Conservation (phyloP, 805 yeast species). For the Ogataea parapolymorpha region DNA sequence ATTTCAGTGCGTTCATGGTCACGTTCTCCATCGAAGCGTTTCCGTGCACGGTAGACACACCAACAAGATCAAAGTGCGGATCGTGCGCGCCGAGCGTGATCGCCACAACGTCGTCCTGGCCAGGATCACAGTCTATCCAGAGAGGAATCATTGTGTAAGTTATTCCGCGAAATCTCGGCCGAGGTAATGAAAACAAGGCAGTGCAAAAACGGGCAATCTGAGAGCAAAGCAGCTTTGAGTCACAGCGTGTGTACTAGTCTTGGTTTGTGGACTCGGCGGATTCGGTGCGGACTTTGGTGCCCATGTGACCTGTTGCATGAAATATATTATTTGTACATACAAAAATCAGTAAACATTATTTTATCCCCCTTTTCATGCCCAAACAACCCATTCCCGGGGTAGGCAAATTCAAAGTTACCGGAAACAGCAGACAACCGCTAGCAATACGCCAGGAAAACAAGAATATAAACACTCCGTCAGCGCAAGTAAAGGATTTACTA, state of each 20-base stretch:
- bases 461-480: no score
- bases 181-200: background rate
- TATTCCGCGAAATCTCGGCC: slow-evolving; percentile 6
- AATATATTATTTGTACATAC: background rate
- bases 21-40: slow-evolving; percentile 63
- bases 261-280: no score
- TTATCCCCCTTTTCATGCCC: slow-evolving; percentile 26
- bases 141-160: slow-evolving; percentile 47
- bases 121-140: slow-evolving; percentile 93
- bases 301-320: background rate
- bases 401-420: slow-evolving; percentile 5
- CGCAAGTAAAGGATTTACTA: background rate
- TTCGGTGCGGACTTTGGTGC: background rate
- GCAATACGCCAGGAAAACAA: background rate
- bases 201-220: background rate
- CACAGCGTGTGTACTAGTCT: no score
- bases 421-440: no score
- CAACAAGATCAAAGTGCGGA: slow-evolving; percentile 56
- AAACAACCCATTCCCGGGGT: slow-evolving; percentile 7
- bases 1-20: slow-evolving; percentile 62
- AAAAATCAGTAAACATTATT: background rate
- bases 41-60: slow-evolving; percentile 76
- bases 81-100: slow-evolving; percentile 58
- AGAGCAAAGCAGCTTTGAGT: background rate
- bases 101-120: slow-evolving; percentile 85